Percentiles rank a stretch among this genome's conserved stretches.
Conservation (phyloP, 2,329 filamentous ascomycete genomes). For the Fusarium brachygibbosum region DNA sequence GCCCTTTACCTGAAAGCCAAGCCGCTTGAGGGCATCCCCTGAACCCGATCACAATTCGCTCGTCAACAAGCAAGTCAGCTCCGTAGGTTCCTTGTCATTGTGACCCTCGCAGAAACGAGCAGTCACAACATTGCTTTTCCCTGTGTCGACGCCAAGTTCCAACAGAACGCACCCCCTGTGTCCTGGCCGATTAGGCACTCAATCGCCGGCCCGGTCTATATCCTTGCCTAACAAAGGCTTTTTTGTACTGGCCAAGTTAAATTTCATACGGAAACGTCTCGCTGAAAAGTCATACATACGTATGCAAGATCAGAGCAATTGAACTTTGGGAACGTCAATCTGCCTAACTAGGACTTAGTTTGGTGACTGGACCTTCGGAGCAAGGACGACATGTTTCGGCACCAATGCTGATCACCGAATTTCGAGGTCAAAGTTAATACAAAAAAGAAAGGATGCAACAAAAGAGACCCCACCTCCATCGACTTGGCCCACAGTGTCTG, state of each 20-base stretch:
- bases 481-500: slow-evolving; percentile 39
- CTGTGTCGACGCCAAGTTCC: slow-evolving; percentile 24
- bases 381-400: slow-evolving; percentile 13
- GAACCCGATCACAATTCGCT: slow-evolving; percentile 27
- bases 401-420: not conserved
- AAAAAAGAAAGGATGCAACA: slow-evolving; percentile 19
- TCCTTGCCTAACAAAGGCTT: slow-evolving; percentile 10
- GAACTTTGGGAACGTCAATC: not conserved
- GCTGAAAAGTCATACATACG: not conserved
- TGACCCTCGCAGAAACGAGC: slow-evolving; percentile 38
- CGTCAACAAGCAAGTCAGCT: slow-evolving; percentile 20
- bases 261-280: not conserved
- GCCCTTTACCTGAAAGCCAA: slow-evolving; percentile 21
- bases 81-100: slow-evolving; percentile 31
- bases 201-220: slow-evolving; percentile 30
- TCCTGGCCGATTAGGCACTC: slow-evolving; percentile 20
- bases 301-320: not conserved
- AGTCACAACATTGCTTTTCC: slow-evolving; percentile 47
- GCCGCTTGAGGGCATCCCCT: slow-evolving; percentile 20
- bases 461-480: slow-evolving; percentile 42
- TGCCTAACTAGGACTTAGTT: not conserved
- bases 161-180: slow-evolving; percentile 18
- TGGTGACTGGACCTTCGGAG: slow-evolving; percentile 5
- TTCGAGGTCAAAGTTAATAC: slow-evolving; percentile 18
- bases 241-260: not conserved